Evolutionary conservation across 768 basidiomycete genomes (phyloP), one percentile per base, ranked within the genome.

Genomic region (Asterophora lycoperdoides): DNA sequence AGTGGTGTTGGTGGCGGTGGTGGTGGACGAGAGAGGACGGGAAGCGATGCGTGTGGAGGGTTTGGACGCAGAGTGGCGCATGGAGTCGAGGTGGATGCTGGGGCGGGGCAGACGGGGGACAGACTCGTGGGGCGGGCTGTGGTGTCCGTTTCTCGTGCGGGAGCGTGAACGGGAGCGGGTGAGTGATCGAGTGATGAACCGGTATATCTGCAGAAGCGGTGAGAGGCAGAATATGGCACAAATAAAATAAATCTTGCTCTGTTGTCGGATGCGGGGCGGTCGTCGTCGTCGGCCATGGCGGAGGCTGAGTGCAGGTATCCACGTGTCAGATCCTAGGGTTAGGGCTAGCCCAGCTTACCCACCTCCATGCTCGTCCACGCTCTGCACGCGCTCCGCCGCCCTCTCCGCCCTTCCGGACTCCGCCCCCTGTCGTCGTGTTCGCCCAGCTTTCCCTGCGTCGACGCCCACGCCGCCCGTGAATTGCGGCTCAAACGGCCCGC

Each of bases 391-490:
- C 8, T 44, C 35, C 28, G 2, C 28, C 5, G 13, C 39, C 34
- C 29, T 23, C 34, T 50, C 41, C 6, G 41, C 36, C 6, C 29
- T 53, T 3, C 41, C 41, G 20, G 26, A 33, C 7, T 34, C 4
- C 55, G 51, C 19, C 48, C 34, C 13, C 6, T 44, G 15, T 56
- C 55, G 11, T 44, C 51, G 7, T 36, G 29, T 8, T 50, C 55
- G 6, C 68, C 67, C 30, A 68, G 59, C 49, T 84, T 93, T 68
- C 77, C 90, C 5, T 93, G 90, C 56, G 89, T 93, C 15, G 89
- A 91, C 48, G 87, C 87, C 1, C 90, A 93, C 54, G 82, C 84
- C 3, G 75, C 73, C 4, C 75, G 90, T 8, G 79, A 86, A 63
- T 83, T 80, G 0, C 77, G 77, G 29, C 60, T 76, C 10, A 63